Percentiles rank a stretch among this genome's conserved stretches.
Conservation (phyloP, 257 asterid species). For the Capsicum chinense region DNA sequence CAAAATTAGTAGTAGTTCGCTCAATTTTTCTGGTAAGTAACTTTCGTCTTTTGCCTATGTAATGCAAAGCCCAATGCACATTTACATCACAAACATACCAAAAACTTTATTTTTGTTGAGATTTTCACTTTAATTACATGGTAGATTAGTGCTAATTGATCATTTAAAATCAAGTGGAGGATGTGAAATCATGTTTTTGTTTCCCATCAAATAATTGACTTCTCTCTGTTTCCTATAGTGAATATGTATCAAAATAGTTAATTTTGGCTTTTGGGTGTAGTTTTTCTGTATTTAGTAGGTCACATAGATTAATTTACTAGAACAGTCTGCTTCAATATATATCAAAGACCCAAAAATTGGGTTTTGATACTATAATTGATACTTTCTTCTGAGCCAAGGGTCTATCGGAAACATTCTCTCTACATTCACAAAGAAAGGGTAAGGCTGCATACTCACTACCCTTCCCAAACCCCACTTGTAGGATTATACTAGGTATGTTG, state of each 20-base stretch:
- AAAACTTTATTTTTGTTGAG: not conserved
- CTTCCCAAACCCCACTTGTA: too few relatives aligned
- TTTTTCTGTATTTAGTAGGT: not conserved
- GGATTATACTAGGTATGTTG: too few relatives aligned
- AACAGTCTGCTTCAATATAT: not conserved
- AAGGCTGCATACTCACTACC: too few relatives aligned
- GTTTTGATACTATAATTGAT: not conserved
- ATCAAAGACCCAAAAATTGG: not conserved
- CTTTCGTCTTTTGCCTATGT: not conserved
- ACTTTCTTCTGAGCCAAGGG: not conserved
- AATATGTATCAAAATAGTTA: not conserved
- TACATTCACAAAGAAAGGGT: too few relatives aligned
- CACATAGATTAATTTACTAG: not conserved
- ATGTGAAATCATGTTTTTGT: not conserved
- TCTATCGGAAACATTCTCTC: not conserved
- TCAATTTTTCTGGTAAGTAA: not conserved
- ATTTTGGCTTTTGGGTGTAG: not conserved
- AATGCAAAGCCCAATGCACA: not conserved
- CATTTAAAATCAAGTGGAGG: not conserved
- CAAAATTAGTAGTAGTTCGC: too few relatives aligned
- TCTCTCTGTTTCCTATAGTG: not conserved
- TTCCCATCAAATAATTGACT: not conserved
- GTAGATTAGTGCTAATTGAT: not conserved
- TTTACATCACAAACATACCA: not conserved
- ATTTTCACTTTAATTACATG: constrained; percentile 14